phyloP scores from a whole-genome alignment of 805 yeast species.

The Metschnikowia vanudenii region DNA sequence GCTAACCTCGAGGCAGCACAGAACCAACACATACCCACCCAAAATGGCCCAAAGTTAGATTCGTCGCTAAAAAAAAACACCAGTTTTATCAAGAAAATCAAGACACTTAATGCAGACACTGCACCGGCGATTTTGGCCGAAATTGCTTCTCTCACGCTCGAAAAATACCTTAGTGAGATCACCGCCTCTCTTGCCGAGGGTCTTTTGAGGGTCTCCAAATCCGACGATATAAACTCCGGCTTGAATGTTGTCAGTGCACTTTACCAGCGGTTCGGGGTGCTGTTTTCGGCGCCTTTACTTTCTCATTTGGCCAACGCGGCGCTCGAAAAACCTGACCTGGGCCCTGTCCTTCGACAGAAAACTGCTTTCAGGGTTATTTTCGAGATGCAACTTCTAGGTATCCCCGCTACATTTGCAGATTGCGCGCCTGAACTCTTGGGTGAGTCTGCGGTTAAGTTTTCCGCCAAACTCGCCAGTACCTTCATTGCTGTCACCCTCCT shows the following conservation, averaged over 20 bases:
- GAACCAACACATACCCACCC: slow-evolving; percentile 33
- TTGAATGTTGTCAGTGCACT: slow-evolving; percentile 67
- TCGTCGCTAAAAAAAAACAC: slow-evolving; percentile 80
- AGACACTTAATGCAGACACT: slow-evolving; percentile 54
- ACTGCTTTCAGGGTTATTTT: slow-evolving; percentile 14
- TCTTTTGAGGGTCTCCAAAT: slow-evolving; percentile 47
- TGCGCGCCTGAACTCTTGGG: slow-evolving; percentile 13
- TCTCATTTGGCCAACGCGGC: slow-evolving; percentile 14
- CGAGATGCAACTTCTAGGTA: slow-evolving; percentile 15
- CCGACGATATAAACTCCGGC: slow-evolving; percentile 60
- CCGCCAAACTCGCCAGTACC: slow-evolving; percentile 6
- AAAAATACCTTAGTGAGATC: slow-evolving; percentile 73
- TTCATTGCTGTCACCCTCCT: slow-evolving; percentile 24
- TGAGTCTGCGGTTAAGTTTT: slow-evolving; percentile 9
- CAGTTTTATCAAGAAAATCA: slow-evolving; percentile 70
- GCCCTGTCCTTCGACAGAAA: slow-evolving; percentile 9
- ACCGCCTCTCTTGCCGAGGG: slow-evolving; percentile 63
- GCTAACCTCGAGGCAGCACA: slow-evolving; percentile 45
- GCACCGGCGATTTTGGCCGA: slow-evolving; percentile 53
- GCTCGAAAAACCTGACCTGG: slow-evolving; percentile 3
- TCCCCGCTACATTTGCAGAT: slow-evolving; percentile 14
- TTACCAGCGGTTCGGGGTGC: slow-evolving; percentile 66
- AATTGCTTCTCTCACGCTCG: slow-evolving; percentile 59
- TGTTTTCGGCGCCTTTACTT: slow-evolving; percentile 12
- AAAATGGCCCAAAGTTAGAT: slow-evolving; percentile 46